These are phyloP conservation scores for Verticillium albo-atrum DNA, from an alignment of 2,329 filamentous ascomycete species.

Conservation along the genomic window DNA sequence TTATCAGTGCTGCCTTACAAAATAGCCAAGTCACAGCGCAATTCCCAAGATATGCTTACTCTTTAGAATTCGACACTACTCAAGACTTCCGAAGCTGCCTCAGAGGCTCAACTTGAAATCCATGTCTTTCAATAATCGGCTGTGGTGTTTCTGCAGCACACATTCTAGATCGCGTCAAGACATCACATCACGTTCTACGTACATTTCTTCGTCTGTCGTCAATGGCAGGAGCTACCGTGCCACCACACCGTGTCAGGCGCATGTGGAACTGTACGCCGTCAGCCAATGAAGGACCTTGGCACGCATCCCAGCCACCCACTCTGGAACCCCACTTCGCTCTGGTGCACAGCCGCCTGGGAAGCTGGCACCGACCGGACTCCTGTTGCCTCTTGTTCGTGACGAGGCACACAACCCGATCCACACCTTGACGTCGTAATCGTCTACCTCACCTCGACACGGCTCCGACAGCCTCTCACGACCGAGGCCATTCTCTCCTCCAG, in stretches of 20 bases:
- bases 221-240: neutral
- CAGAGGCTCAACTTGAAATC: no score
- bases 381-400: neutral
- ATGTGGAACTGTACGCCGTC: neutral
- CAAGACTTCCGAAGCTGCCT: no score
- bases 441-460: slow-evolving; percentile 6
- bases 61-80: no score
- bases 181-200: neutral
- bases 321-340: neutral
- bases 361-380: neutral
- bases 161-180: neutral
- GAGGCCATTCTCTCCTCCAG: neutral
- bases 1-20: no score
- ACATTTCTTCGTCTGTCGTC: neutral
- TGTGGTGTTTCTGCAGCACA: no score
- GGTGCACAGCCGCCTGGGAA: neutral
- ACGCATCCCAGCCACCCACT: neutral
- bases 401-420: slow-evolving; percentile 1
- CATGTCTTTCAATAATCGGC: no score
- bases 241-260: neutral
- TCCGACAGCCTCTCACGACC: neutral
- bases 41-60: no score
- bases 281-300: neutral
- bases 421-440: slow-evolving; percentile 15
- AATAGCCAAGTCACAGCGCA: no score